Evolutionary conservation across 2,329 filamentous ascomycete species (phyloP).

Genomic region (Diaporthe eres): DNA sequence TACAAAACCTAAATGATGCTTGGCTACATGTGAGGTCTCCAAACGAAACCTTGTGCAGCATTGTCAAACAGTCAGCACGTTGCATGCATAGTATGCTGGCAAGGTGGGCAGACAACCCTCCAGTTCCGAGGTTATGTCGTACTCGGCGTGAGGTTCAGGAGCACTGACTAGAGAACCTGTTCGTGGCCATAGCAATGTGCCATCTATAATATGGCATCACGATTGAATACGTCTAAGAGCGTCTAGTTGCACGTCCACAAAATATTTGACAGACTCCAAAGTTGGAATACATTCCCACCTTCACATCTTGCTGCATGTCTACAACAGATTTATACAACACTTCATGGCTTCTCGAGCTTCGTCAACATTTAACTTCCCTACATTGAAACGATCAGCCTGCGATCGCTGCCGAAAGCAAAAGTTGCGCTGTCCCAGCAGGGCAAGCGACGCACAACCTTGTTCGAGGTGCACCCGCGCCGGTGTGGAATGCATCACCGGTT

Average conservation of each 20-base stretch:
- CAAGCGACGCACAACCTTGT: conserved; percentile 11
- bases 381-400: conserved; percentile 6
- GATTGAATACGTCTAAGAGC: neutral
- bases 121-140: neutral
- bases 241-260: neutral
- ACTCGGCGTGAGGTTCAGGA: neutral
- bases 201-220: neutral
- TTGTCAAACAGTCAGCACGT: neutral
- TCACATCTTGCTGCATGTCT: neutral
- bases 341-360: neutral
- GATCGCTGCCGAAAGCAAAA: conserved; percentile 25
- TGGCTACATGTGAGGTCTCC: neutral
- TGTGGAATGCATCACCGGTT: conserved; percentile 17
- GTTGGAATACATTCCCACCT: neutral
- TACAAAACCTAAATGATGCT: neutral
- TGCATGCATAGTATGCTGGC: neutral
- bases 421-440: conserved; percentile 9
- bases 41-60: neutral
- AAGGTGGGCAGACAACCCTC: neutral
- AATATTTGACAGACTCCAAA: neutral
- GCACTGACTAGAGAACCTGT: neutral
- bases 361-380: conserved; percentile 11
- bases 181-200: neutral
- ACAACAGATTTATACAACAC: neutral
- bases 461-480: conserved; percentile 8